Evolutionary conservation across 169 alveolate genomes (phyloP).

Genomic region (Cryptosporidium xiaoi): DNA sequence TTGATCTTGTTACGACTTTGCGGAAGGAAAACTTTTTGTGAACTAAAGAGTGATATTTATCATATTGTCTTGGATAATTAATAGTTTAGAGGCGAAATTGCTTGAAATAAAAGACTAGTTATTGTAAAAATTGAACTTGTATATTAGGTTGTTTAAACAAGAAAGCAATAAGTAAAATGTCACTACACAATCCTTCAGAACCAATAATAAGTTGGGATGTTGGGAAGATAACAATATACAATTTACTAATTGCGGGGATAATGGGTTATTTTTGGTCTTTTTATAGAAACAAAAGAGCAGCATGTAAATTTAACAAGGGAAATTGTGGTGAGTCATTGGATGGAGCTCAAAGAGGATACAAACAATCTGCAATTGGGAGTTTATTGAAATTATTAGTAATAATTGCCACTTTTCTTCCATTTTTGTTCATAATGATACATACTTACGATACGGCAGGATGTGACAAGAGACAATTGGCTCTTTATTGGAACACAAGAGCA

Average conservation of each 20-base stretch:
- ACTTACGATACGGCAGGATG: conserved; percentile 73
- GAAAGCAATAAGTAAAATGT: background rate
- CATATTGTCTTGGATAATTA: too few species aligned
- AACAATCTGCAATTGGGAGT: background rate
- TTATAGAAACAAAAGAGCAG: background rate
- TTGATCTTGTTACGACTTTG: too few species aligned
- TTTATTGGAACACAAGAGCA: conserved; percentile 52
- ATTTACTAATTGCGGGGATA: background rate
- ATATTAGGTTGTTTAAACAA: too few species aligned
- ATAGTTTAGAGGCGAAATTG: too few species aligned
- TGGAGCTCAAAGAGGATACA: conserved; percentile 40
- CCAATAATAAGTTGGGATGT: conserved; percentile 21
- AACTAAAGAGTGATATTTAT: too few species aligned
- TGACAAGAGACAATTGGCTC: conserved; percentile 33
- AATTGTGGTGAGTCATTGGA: background rate
- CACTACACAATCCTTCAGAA: conserved; percentile 25
- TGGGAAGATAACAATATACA: conserved; percentile 1
- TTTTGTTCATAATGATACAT: conserved; percentile 44
- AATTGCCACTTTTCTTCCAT: conserved; percentile 5
- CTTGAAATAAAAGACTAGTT: too few species aligned
- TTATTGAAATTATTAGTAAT: background rate
- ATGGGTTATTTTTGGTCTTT: conserved; percentile 13
- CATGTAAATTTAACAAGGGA: background rate
- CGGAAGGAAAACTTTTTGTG: too few species aligned
- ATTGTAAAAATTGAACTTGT: too few species aligned